These are phyloP conservation scores for Coemansia sp. DNA, from an alignment of 192 early-diverging fungal genomes.

Conservation along the genomic window DNA sequence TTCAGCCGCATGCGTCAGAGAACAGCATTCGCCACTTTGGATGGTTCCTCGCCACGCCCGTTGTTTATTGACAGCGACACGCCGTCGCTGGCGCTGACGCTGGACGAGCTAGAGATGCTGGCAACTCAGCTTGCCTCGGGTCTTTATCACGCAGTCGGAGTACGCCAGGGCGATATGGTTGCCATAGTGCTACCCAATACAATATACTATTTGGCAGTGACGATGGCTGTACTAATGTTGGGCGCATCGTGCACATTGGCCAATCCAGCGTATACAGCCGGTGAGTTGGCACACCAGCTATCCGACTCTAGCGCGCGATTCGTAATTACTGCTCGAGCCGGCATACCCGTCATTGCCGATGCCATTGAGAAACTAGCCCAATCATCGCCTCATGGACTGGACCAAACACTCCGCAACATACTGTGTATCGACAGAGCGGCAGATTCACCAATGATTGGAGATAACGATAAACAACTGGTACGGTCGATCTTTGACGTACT, in stretches of 20 bases:
- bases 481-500: slow-evolving; percentile 22
- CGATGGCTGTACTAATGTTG: slow-evolving; percentile 61
- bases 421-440: not conserved
- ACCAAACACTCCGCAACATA: not conserved
- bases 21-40: not conserved
- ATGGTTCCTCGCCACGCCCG: slow-evolving; percentile 1
- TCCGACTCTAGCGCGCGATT: slow-evolving; percentile 64
- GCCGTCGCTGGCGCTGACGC: not conserved
- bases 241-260: slow-evolving; percentile 66
- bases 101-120: slow-evolving; percentile 9
- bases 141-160: slow-evolving; percentile 43
- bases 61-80: slow-evolving; percentile 19
- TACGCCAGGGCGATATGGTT: slow-evolving; percentile 70
- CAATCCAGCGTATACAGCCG: slow-evolving; percentile 76
- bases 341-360: slow-evolving; percentile 19
- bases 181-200: slow-evolving; percentile 71
- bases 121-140: slow-evolving; percentile 15
- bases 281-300: slow-evolving; percentile 76
- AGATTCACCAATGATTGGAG: not conserved
- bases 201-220: slow-evolving; percentile 62
- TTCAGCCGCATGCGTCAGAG: slow-evolving; percentile 9
- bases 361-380: slow-evolving; percentile 28
- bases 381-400: not conserved
- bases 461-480: not conserved
- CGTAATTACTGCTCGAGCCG: slow-evolving; percentile 56